Percentiles rank a stretch among this genome's conserved stretches.
phyloP scores from a whole-genome alignment of 2,329 filamentous ascomycete genomes.

The Trichoderma lentiforme region DNA sequence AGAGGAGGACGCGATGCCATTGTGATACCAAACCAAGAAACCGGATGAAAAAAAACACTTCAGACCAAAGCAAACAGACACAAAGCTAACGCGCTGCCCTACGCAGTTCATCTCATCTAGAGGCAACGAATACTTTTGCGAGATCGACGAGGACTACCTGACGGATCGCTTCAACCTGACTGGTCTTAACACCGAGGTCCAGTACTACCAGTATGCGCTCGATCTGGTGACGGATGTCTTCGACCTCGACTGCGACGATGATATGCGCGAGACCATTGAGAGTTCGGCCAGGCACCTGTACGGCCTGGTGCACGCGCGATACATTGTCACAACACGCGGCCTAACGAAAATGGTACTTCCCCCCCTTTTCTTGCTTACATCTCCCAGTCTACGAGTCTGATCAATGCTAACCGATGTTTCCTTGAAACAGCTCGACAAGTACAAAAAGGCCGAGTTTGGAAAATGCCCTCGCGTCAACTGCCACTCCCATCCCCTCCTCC shows the following conservation, averaged over 20 bases:
- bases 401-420: background rate
- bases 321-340: constrained; percentile 93
- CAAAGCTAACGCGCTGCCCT: constrained; percentile 2
- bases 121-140: constrained; percentile 99
- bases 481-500: constrained; percentile 85
- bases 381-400: background rate
- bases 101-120: constrained; percentile 91
- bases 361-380: background rate
- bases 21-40: background rate
- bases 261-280: constrained; percentile 96
- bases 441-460: constrained; percentile 96
- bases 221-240: constrained; percentile 98
- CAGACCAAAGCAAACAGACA: background rate
- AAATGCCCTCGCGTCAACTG: constrained; percentile 97
- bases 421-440: constrained; percentile 79
- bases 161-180: constrained; percentile 98
- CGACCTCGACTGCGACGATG: constrained; percentile 96
- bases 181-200: constrained; percentile 92
- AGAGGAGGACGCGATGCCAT: background rate
- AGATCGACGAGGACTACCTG: constrained; percentile 98
- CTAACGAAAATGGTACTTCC: constrained; percentile 84
- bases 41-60: background rate
- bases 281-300: constrained; percentile 95
- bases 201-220: constrained; percentile 98
- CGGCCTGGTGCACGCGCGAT: constrained; percentile 90